Base-by-base conservation (phyloP, 352 stramenopile genomes). In the Aphanomyces invadans region DNA sequence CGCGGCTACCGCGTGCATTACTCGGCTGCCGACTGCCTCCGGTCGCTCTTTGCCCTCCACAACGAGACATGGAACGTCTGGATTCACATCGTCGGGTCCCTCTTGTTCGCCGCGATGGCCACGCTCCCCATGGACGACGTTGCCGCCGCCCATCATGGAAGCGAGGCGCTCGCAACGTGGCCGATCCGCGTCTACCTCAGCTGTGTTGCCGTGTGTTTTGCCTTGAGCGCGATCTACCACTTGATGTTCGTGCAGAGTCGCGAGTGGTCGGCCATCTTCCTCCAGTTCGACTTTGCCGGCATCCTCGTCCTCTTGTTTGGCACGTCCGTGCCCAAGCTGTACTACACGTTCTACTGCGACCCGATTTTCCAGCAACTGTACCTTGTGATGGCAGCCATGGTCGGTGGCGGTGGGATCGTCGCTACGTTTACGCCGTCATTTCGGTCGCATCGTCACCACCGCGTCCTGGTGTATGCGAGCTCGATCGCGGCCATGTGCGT, bases 11-110 rank as follows among this genome's bases (percentile, higher is more conserved):
- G 86, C 0, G 74, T 95, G 29, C 79, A 92, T 75, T 95, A 95
- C 81, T 87, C 80, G 33, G 72, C 78, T 23, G 74, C 73, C 38
- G 81, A 92, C 70, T 95, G 86, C 62, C 79, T 92, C 59, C 45
- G 79, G 31, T 91, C 81, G 57, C 74, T 95, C 68, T 92, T 95
- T 61, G 78, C 92, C 74, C 74, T 93, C 65, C 86, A 95, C 75
- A 95, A 95, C 65, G 86, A 95, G 70, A 95, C 86, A 55, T 76
- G 90, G 48, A 95, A 95, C 68, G 83, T 95, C 23, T 95, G 86
- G 86, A 93, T 82, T 62, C 86, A 95, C 70, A 88, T 92, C 53
- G 74, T 92, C 23, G 86, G 86, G 42, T 91, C 82, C 51, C 81
- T 92, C 68, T 90, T 92, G 73, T 95, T 95, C 61, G 71, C 29